Evolutionary conservation across 2,329 filamentous ascomycete genomes (phyloP).

Genomic region (Cadophora malorum): DNA sequence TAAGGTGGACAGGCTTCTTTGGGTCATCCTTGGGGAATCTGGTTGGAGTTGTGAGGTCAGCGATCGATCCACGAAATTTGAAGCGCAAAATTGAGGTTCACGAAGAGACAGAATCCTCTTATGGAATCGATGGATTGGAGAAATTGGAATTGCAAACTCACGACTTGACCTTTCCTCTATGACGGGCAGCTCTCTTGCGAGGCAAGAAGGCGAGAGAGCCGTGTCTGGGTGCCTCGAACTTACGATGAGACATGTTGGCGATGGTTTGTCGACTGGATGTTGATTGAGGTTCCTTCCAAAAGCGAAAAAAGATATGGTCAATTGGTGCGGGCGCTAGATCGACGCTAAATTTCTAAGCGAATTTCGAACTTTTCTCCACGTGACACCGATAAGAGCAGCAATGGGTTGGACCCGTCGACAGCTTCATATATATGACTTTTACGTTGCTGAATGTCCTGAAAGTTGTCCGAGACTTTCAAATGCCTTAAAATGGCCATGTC

Average conservation of each 20-base stretch:
- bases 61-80: conserved; percentile 17
- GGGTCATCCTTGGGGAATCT: conserved; percentile 99
- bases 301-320: too few species aligned
- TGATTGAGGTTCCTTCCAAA: too few species aligned
- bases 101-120: conserved; percentile 6
- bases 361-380: too few species aligned
- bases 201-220: conserved; percentile 89
- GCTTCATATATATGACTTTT: too few species aligned
- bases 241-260: conserved; percentile 25
- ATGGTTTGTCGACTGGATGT: too few species aligned
- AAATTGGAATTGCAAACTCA: conserved; percentile 56
- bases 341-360: too few species aligned
- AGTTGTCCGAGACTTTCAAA: neutral
- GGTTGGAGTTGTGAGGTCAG: conserved; percentile 34
- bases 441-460: neutral
- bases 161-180: conserved; percentile 99
- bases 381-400: too few species aligned
- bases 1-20: conserved; percentile 99
- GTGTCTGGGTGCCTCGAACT: conserved; percentile 78
- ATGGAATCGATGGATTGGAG: conserved; percentile 23
- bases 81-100: conserved; percentile 21
- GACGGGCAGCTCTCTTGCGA: conserved; percentile 90
- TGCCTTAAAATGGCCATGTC: neutral
- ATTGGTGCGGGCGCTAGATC: too few species aligned
- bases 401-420: too few species aligned